These are phyloP conservation scores for Colletotrichum liaoningense DNA, from an alignment of 2,329 filamentous ascomycete species.

Conservation along the genomic window DNA sequence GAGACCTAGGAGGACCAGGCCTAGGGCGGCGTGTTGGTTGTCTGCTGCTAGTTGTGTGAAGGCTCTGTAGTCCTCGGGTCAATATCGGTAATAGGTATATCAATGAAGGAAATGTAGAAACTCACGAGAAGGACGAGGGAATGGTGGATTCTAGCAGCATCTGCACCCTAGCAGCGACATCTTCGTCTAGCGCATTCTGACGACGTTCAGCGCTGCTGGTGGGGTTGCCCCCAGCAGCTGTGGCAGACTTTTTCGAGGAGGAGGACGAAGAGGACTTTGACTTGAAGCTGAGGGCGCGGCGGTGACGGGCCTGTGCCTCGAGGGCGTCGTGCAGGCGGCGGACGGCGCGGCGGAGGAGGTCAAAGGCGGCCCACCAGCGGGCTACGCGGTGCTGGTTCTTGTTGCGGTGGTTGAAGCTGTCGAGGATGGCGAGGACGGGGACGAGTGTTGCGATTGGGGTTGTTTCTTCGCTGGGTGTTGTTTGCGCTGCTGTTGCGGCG, in stretches of 20 bases:
- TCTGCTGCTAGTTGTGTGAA: constrained; percentile 80
- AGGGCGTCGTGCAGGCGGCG: constrained; percentile 60
- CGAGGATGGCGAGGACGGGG: constrained; percentile 66
- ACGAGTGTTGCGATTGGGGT: constrained; percentile 42
- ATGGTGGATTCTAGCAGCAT: constrained; percentile 47
- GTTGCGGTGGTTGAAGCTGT: constrained; percentile 84
- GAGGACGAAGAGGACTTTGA: background rate
- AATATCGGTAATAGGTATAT: background rate
- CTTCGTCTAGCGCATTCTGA: background rate
- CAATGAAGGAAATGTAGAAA: background rate
- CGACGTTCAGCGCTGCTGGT: background rate
- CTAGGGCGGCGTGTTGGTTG: constrained; percentile 78
- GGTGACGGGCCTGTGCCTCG: constrained; percentile 32
- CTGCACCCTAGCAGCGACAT: constrained; percentile 9
- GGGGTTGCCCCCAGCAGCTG: background rate
- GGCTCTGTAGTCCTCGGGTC: constrained; percentile 50
- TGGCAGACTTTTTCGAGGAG: background rate
- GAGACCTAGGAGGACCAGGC: constrained; percentile 74
- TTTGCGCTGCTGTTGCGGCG: background rate
- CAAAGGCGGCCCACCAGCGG: constrained; percentile 84
- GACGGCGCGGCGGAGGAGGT: constrained; percentile 76
- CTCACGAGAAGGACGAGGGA: constrained; percentile 51
- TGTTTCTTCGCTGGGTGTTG: background rate
- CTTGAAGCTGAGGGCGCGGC: constrained; percentile 24
- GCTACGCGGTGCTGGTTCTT: constrained; percentile 88